Base-by-base conservation (phyloP, 202 grass and related monocot genomes). In the Alloteropsis angusta region DNA sequence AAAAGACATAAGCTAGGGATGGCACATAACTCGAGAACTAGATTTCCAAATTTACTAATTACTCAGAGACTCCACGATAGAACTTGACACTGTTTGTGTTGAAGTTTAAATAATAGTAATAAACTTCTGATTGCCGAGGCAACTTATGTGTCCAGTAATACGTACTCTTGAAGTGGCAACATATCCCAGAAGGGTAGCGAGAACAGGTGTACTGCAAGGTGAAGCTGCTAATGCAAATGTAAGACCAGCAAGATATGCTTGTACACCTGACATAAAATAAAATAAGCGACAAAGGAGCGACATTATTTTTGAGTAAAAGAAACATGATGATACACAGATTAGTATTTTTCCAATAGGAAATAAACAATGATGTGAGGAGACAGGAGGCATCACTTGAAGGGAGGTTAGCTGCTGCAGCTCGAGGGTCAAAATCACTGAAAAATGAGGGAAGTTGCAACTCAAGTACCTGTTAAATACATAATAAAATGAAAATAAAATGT, bases 201-300 rank as follows among this genome's bases (percentile, higher is more conserved):
- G 93, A 60, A 97, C 93, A 60, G 93, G 93, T 60, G 93, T 97
- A 76, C 90, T 97, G 83, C 93, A 97, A 82, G 93, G 93, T 55
- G 93, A 97, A 77, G 90, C 90, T 26, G 93, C 93, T 49, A 97
- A 85, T 37, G 93, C 93, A 91, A 97, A 97, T 82, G 93, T 90
- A 85, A 97, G 93, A 42, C 93, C 88, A 84, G 86, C 93, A 74
- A 97, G 79, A 89, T 97, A 97, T 86, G 93, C 91, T 93, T 93
- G 90, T 69, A 93, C 90, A 62, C 90, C 93, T 97, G 59, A 55
- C 32, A 88, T 30, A 58, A 26, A 83, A 65, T 72, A 65, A 77
- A 68, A 43, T 78, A 25, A 50, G n/a, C 7, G 13, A 34, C 44
- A 56, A 43, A 64, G 19, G 6, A 8, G n/a, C 48, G 66, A 60